These are phyloP conservation scores for Eucalyptus rudis DNA, from an alignment of 345 rosid species.

Conservation along the genomic window DNA sequence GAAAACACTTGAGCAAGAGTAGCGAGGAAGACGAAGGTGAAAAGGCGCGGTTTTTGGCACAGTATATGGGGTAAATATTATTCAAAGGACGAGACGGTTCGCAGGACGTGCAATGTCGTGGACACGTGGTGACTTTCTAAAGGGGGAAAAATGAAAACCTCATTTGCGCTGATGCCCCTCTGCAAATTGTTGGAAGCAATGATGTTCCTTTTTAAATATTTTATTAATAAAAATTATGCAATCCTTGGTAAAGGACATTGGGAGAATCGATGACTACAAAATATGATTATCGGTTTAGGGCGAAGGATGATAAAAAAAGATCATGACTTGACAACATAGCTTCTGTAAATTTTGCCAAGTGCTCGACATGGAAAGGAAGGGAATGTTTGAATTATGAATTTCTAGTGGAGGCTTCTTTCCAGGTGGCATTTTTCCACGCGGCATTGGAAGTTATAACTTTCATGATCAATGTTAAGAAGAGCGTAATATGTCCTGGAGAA, in stretches of 20 bases:
- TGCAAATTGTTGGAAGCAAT: neutral
- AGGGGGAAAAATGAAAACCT: neutral
- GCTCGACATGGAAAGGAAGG: neutral
- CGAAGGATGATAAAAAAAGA: neutral
- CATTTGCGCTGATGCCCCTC: neutral
- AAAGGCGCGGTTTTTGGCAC: neutral
- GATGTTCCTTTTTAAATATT: too few species aligned
- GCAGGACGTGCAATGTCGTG: neutral
- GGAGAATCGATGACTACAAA: neutral
- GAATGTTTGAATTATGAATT: neutral
- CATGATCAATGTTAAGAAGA: too few species aligned
- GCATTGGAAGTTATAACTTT: neutral
- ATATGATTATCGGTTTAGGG: too few species aligned
- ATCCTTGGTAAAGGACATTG: neutral
- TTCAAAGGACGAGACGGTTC: neutral
- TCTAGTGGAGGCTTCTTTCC: neutral
- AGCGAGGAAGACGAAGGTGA: too few species aligned
- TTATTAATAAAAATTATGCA: too few species aligned
- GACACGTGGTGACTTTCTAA: neutral
- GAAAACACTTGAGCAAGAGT: too few species aligned
- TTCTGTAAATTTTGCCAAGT: neutral
- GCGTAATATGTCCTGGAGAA: neutral
- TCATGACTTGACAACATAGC: neutral
- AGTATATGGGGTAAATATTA: too few species aligned
- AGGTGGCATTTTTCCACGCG: neutral